These are phyloP conservation scores for Trametopsis cervina DNA, from an alignment of 768 basidiomycete species.

Conservation along the genomic window DNA sequence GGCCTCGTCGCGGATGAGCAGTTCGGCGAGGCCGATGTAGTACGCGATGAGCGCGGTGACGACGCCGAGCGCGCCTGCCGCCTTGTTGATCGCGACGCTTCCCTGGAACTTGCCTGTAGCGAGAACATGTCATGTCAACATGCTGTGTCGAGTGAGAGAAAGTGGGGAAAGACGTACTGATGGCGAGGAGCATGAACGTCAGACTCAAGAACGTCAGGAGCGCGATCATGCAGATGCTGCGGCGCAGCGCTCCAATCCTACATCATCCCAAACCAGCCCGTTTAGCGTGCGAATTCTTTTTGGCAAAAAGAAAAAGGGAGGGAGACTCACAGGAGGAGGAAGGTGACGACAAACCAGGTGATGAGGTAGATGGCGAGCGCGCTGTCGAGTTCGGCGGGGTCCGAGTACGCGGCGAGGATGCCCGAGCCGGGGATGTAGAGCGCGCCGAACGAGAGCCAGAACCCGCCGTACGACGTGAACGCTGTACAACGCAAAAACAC, in stretches of 20 bases:
- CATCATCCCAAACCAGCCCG: neutral
- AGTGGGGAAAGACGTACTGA: constrained; percentile 28
- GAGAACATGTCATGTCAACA: too few relatives aligned
- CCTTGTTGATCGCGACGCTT: constrained; percentile 22
- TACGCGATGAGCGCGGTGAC: constrained; percentile 41
- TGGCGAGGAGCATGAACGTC: constrained; percentile 43
- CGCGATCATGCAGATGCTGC: constrained; percentile 40
- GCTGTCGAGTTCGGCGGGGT: constrained; percentile 34
- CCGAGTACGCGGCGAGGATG: constrained; percentile 44
- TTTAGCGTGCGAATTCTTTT: neutral
- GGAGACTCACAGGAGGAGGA: constrained; percentile 52
- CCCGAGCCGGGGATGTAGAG: constrained; percentile 70
- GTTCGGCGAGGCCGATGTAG: constrained; percentile 36
- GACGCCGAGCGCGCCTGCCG: constrained; percentile 40
- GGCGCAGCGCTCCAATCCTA: constrained; percentile 44
- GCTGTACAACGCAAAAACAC: constrained; percentile 33
- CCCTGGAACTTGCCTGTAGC: constrained; percentile 16
- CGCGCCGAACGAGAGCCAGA: constrained; percentile 80
- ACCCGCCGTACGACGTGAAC: constrained; percentile 78
- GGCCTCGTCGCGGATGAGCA: constrained; percentile 31
- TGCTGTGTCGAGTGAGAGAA: too few relatives aligned
- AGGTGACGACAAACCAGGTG: constrained; percentile 69
- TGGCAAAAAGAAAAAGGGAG: neutral
- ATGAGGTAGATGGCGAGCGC: constrained; percentile 73
- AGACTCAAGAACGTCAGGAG: constrained; percentile 47